Conservation (phyloP, 73 alveolate genomes). For the Symbiodinium pilosum region DNA sequence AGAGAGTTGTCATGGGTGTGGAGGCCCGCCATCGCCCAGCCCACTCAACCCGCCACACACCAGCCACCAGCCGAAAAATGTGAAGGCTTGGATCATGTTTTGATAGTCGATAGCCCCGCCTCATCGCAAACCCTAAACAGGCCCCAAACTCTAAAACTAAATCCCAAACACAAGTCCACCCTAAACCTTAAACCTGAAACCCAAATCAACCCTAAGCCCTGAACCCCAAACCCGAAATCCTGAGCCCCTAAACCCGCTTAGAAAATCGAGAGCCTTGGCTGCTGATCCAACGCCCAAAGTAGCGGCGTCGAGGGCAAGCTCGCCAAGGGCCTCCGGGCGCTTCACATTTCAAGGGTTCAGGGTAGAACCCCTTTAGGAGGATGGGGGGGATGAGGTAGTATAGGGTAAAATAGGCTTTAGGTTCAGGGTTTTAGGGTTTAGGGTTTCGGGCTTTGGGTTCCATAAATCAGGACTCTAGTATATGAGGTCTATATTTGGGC, state of each 20-base stretch:
- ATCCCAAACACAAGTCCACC: no score
- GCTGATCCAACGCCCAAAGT: not conserved
- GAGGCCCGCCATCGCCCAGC: no score
- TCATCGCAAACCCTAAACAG: no score
- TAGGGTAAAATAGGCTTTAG: not conserved
- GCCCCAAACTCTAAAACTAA: no score
- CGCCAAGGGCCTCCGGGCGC: not conserved
- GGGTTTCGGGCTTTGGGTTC: not conserved
- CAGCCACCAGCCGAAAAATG: no score
- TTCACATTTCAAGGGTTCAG: no score
- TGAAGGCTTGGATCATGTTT: no score
- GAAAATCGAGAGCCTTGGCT: not conserved
- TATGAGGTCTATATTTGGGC: no score
- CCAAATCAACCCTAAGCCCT: not conserved
- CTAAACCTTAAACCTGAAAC: not conserved
- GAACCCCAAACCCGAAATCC: not conserved
- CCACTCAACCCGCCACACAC: no score
- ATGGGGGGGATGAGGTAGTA: not conserved
- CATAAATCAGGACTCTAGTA: no score
- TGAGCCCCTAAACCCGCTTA: not conserved
- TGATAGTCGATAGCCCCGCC: no score
- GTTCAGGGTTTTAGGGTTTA: not conserved
- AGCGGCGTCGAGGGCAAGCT: not conserved
- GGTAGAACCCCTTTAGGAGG: not conserved
- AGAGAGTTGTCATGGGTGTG: no score